A percentile compares a stretch with the other conserved stretches of the same genome.
These are phyloP conservation scores for Leucosporidium scottii DNA, from an alignment of 768 basidiomycete species.

Conservation along the genomic window DNA sequence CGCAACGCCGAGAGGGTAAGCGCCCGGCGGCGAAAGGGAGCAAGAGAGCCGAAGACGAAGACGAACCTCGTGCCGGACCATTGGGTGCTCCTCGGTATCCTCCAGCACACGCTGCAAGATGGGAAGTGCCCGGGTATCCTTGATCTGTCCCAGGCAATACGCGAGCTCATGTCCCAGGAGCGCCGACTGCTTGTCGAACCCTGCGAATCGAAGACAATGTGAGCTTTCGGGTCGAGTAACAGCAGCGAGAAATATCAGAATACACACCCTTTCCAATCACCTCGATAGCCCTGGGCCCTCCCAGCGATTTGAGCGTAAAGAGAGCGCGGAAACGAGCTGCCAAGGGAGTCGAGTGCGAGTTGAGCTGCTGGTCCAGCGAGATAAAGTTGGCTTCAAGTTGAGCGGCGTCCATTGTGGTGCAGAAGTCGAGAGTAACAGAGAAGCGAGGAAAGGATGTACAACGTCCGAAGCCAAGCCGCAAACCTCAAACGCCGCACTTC, in stretches of 20 bases:
- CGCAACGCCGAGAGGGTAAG: neutral
- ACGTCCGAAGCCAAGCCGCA: too few relatives aligned
- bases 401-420: conserved; percentile 13
- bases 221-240: neutral
- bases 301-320: conserved; percentile 80
- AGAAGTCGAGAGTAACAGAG: neutral
- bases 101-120: conserved; percentile 68
- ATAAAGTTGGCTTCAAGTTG: conserved; percentile 50
- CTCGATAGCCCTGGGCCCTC: conserved; percentile 55
- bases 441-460: neutral
- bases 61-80: conserved; percentile 91
- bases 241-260: conserved; percentile 5
- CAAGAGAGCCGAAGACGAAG: neutral
- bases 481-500: too few relatives aligned
- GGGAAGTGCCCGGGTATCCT: conserved; percentile 63
- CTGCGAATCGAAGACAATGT: conserved; percentile 45
- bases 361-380: conserved; percentile 71
- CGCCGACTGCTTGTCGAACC: conserved; percentile 77
- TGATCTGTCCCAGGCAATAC: conserved; percentile 92
- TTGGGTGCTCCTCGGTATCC: conserved; percentile 68
- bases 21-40: conserved; percentile 12
- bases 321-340: conserved; percentile 83
- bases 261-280: conserved; percentile 74
- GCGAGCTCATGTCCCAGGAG: conserved; percentile 94
- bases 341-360: conserved; percentile 65